Percentiles rank a stretch among this genome's conserved stretches.
phyloP scores from a whole-genome alignment of 2,329 filamentous ascomycete species.

The Aspergillus latus region DNA sequence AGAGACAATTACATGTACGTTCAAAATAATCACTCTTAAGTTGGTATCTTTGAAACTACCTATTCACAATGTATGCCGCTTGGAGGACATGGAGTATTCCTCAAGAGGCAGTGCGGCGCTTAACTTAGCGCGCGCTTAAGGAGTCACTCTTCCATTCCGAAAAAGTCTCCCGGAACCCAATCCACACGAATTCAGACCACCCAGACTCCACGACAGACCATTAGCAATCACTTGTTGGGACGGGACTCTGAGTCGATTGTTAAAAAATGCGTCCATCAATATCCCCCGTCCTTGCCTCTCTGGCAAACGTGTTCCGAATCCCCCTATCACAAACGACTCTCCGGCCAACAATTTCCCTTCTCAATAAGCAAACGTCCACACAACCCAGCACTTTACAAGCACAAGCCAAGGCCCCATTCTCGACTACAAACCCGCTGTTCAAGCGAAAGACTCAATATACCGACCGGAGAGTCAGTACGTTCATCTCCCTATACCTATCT shows the following conservation, averaged over 20 bases:
- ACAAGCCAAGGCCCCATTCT: conserved; percentile 34
- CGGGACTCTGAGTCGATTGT: background rate
- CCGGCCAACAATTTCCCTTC: conserved; percentile 25
- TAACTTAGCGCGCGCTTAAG: conserved; percentile 4
- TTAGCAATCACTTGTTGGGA: background rate
- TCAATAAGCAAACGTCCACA: conserved; percentile 1
- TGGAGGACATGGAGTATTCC: too few species aligned
- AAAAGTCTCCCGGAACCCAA: conserved; percentile 8
- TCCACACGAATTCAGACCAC: background rate
- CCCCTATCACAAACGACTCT: conserved; percentile 36
- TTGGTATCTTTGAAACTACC: too few species aligned
- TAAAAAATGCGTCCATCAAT: conserved; percentile 17
- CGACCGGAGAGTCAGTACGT: conserved; percentile 49
- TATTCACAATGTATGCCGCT: too few species aligned
- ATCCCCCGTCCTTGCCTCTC: conserved; percentile 44
- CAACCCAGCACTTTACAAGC: conserved; percentile 17
- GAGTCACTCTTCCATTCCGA: background rate
- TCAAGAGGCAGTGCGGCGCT: background rate
- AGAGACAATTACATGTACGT: background rate
- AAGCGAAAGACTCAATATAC: conserved; percentile 39
- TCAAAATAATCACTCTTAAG: background rate
- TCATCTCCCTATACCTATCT: background rate
- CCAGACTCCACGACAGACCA: background rate
- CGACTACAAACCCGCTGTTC: conserved; percentile 39
- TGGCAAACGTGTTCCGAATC: conserved; percentile 48